These are phyloP conservation scores for Sugiyamaella xylanicola DNA, from an alignment of 1,139 yeast species.

Conservation along the genomic window DNA sequence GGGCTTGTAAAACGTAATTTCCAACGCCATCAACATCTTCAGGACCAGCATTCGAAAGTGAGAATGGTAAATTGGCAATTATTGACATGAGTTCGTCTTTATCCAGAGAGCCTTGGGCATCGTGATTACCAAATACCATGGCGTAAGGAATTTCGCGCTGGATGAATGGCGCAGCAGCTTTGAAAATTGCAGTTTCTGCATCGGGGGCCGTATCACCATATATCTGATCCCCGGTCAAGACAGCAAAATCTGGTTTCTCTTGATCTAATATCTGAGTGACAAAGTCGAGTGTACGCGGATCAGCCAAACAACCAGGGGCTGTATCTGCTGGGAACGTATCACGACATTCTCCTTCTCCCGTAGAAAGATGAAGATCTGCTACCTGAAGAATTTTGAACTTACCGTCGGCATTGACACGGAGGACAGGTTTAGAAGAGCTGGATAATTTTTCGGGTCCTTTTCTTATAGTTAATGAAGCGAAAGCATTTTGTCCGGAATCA, in stretches of 20 bases:
- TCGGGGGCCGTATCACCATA: slow-evolving; percentile 74
- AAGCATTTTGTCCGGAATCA: slow-evolving; percentile 21
- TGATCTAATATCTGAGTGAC: slow-evolving; percentile 63
- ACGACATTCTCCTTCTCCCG: slow-evolving; percentile 61
- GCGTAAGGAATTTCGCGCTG: slow-evolving; percentile 75
- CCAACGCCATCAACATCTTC: slow-evolving; percentile 73
- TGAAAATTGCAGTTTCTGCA: slow-evolving; percentile 72
- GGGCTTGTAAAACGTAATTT: slow-evolving; percentile 63
- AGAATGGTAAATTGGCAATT: slow-evolving; percentile 62
- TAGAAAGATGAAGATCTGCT: slow-evolving; percentile 83
- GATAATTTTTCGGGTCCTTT: slow-evolving; percentile 36
- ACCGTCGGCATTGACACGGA: slow-evolving; percentile 45
- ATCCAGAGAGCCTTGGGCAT: slow-evolving; percentile 73
- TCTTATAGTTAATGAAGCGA: slow-evolving; percentile 43
- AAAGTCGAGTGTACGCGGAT: slow-evolving; percentile 64
- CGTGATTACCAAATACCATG: slow-evolving; percentile 78
- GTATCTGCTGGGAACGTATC: slow-evolving; percentile 58
- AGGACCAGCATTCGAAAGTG: slow-evolving; percentile 65
- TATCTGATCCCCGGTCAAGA: slow-evolving; percentile 84
- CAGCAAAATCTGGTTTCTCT: slow-evolving; percentile 80
- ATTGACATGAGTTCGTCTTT: slow-evolving; percentile 63
- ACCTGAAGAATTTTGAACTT: slow-evolving; percentile 78
- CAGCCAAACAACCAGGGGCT: slow-evolving; percentile 64
- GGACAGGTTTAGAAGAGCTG: slow-evolving; percentile 40
- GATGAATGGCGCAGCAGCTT: slow-evolving; percentile 74